phyloP scores from a whole-genome alignment of 208 protist species.

The Trypanosoma conorhini region DNA sequence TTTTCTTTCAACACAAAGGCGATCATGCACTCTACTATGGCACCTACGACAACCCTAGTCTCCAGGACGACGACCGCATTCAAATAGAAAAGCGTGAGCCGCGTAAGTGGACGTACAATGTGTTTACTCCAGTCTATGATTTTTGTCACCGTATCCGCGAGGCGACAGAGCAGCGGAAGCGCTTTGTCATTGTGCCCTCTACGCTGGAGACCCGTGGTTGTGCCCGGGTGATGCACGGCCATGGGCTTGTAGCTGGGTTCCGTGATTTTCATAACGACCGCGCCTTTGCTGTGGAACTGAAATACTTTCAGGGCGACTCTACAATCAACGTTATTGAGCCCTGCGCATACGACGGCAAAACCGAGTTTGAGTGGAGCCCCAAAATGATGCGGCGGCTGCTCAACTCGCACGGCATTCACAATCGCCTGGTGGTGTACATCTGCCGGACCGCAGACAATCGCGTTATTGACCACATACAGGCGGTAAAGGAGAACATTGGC shows the following conservation, averaged over 20 bases:
- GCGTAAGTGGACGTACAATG: conserved; percentile 69
- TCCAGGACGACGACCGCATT: conserved; percentile 77
- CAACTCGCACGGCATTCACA: conserved; percentile 87
- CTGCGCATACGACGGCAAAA: conserved; percentile 84
- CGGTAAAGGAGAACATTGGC: conserved; percentile 84
- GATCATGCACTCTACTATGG: conserved; percentile 92
- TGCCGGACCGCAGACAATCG: conserved; percentile 86
- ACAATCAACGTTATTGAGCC: conserved; percentile 90
- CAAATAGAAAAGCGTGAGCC: conserved; percentile 85
- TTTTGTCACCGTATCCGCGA: conserved; percentile 91
- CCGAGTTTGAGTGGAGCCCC: conserved; percentile 92
- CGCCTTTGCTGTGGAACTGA: conserved; percentile 90
- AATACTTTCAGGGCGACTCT: conserved; percentile 90
- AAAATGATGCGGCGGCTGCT: conserved; percentile 91
- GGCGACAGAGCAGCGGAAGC: conserved; percentile 84
- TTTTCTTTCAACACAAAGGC: conserved; percentile 93
- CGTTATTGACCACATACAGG: conserved; percentile 90
- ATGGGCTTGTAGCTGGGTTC: conserved; percentile 89
- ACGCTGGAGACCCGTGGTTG: conserved; percentile 87
- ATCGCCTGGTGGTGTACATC: conserved; percentile 84
- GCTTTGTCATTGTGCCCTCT: conserved; percentile 89
- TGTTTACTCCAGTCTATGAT: conserved; percentile 85
- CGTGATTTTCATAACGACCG: conserved; percentile 93
- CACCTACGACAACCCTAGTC: conserved; percentile 78
- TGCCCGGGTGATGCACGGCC: conserved; percentile 84